These are phyloP conservation scores for Dissoconium aciculare DNA, from an alignment of 2,329 filamentous ascomycete species.

Conservation along the genomic window DNA sequence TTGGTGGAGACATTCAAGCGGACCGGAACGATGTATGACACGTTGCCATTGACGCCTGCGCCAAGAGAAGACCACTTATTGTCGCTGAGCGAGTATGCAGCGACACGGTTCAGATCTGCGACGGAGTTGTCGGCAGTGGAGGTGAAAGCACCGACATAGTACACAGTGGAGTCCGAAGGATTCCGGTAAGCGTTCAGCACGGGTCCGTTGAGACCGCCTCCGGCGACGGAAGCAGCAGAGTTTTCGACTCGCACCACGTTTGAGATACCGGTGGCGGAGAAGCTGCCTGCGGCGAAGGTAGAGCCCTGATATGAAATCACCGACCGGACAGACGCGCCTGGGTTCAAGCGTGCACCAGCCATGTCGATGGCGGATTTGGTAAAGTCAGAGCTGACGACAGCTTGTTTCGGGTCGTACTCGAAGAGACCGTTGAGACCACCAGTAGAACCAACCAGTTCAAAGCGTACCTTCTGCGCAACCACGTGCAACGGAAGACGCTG, in stretches of 20 bases:
- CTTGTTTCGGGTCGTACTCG: constrained; percentile 61
- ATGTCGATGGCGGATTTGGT: constrained; percentile 59
- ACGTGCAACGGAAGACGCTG: constrained; percentile 55
- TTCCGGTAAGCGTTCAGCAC: constrained; percentile 59
- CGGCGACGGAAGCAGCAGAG: constrained; percentile 46
- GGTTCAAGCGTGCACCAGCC: constrained; percentile 55
- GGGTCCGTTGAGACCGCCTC: constrained; percentile 63
- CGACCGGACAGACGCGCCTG: constrained; percentile 53
- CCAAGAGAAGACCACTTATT: constrained; percentile 67
- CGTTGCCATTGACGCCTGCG: constrained; percentile 68
- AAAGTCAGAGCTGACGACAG: constrained; percentile 48
- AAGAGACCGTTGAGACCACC: constrained; percentile 79
- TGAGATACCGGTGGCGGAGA: constrained; percentile 49
- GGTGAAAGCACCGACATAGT: constrained; percentile 73
- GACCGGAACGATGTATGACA: constrained; percentile 60
- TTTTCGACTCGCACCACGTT: constrained; percentile 59
- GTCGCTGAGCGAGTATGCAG: constrained; percentile 53
- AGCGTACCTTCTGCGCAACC: constrained; percentile 80
- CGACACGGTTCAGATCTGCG: constrained; percentile 58
- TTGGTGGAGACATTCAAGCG: constrained; percentile 60
- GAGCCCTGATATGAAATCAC: constrained; percentile 42
- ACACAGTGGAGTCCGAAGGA: constrained; percentile 51
- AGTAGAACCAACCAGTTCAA: constrained; percentile 56
- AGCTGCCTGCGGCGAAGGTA: constrained; percentile 72
- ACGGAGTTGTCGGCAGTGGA: constrained; percentile 49